These are phyloP conservation scores for Biscogniauxia mediterranea DNA, from an alignment of 2,329 filamentous ascomycete genomes.

Conservation along the genomic window DNA sequence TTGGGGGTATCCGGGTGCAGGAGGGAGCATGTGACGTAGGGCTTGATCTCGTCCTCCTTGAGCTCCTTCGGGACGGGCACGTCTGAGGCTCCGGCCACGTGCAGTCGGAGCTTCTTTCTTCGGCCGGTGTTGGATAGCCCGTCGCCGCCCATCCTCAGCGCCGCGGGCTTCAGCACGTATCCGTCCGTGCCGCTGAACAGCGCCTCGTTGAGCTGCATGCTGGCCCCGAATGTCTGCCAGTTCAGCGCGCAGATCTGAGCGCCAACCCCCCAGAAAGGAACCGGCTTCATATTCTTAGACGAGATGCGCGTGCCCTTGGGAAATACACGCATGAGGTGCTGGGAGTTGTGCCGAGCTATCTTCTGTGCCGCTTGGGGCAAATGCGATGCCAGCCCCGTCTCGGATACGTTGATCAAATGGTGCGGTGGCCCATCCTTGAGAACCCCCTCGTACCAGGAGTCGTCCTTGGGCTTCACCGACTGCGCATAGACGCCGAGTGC, in stretches of 20 bases:
- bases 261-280: slow-evolving; percentile 64
- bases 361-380: slow-evolving; percentile 45
- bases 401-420: slow-evolving; percentile 60
- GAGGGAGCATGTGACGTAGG: slow-evolving; percentile 65
- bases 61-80: slow-evolving; percentile 53
- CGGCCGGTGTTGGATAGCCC: slow-evolving; percentile 47
- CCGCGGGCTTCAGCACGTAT: slow-evolving; percentile 63
- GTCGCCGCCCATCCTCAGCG: slow-evolving; percentile 54
- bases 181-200: slow-evolving; percentile 64
- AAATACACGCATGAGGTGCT: slow-evolving; percentile 68
- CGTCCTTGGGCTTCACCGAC: slow-evolving; percentile 64
- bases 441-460: slow-evolving; percentile 60
- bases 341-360: slow-evolving; percentile 60
- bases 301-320: slow-evolving; percentile 69
- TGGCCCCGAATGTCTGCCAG: slow-evolving; percentile 65
- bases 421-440: slow-evolving; percentile 34
- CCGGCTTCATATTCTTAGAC: slow-evolving; percentile 61
- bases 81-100: slow-evolving; percentile 61
- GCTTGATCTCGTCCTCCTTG: slow-evolving; percentile 54
- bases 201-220: slow-evolving; percentile 67
- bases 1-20: slow-evolving; percentile 54
- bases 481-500: slow-evolving; percentile 68
- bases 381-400: slow-evolving; percentile 54
- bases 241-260: slow-evolving; percentile 70
- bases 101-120: slow-evolving; percentile 52